Conservation (phyloP, 2,329 filamentous ascomycete genomes). For the Bipolaris cookei region DNA sequence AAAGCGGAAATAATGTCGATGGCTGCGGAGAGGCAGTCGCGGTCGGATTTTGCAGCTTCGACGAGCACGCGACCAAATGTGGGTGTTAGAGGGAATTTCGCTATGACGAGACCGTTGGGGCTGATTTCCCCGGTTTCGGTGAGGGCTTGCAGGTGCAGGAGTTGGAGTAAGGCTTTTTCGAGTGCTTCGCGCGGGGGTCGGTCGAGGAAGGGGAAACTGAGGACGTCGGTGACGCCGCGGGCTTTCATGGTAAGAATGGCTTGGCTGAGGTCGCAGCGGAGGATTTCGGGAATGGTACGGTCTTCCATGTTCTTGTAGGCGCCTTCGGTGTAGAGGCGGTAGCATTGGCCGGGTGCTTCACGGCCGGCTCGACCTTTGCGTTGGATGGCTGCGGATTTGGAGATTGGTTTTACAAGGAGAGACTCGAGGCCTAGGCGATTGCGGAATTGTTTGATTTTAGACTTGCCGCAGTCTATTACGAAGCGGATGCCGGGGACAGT, state of each 20-base stretch:
- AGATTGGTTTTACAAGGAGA: slow-evolving; percentile 86
- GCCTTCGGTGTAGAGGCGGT: slow-evolving; percentile 82
- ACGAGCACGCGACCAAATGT: slow-evolving; percentile 82
- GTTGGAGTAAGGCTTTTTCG: slow-evolving; percentile 79
- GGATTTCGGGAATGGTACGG: slow-evolving; percentile 83
- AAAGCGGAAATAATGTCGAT: slow-evolving; percentile 81
- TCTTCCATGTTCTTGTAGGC: slow-evolving; percentile 74
- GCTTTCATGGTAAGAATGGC: slow-evolving; percentile 94
- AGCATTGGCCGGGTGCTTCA: slow-evolving; percentile 90
- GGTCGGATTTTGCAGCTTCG: slow-evolving; percentile 72
- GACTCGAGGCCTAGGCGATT: slow-evolving; percentile 86
- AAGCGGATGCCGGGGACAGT: slow-evolving; percentile 92
- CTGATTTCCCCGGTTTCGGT: slow-evolving; percentile 76
- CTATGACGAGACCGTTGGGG: slow-evolving; percentile 74
- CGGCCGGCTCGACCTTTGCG: slow-evolving; percentile 89
- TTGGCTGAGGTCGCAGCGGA: slow-evolving; percentile 85
- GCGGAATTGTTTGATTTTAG: slow-evolving; percentile 91
- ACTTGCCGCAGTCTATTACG: slow-evolving; percentile 91
- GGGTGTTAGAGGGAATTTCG: slow-evolving; percentile 81
- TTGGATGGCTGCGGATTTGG: slow-evolving; percentile 91
- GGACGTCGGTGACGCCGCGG: slow-evolving; percentile 79
- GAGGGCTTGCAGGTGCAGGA: slow-evolving; percentile 79
- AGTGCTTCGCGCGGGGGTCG: slow-evolving; percentile 77
- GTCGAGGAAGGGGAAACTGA: slow-evolving; percentile 85
- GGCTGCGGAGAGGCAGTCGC: slow-evolving; percentile 76